Conservation (phyloP, 2,329 filamentous ascomycete species). For the Plenodomus lindquistii region DNA sequence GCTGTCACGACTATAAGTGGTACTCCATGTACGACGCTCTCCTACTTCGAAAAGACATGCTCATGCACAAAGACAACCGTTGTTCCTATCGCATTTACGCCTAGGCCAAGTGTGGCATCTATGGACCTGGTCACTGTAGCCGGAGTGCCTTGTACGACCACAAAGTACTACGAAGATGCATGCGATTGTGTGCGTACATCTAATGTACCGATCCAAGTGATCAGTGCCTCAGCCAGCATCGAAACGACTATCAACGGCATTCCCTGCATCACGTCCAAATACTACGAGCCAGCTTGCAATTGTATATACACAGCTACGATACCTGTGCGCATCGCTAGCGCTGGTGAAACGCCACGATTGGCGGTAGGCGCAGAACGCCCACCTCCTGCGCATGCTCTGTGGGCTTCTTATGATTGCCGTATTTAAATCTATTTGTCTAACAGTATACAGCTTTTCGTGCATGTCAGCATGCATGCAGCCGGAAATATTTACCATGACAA, state of each 20-base stretch:
- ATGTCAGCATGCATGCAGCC: conserved; percentile 1
- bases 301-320: conserved; percentile 2
- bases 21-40: conserved; percentile 5
- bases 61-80: conserved; percentile 4
- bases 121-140: neutral
- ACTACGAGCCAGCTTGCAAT: conserved; percentile 4
- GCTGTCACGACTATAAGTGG: conserved; percentile 3
- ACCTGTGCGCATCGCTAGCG: neutral
- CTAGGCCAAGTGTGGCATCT: neutral
- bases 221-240: neutral
- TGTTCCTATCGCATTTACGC: conserved; percentile 2
- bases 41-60: conserved; percentile 6
- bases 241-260: conserved; percentile 1
- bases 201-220: neutral
- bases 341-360: neutral
- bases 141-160: conserved; percentile 1
- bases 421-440: neutral
- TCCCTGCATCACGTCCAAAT: conserved; percentile 1
- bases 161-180: neutral
- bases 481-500: neutral
- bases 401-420: neutral
- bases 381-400: neutral
- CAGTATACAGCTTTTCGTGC: neutral
- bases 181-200: conserved; percentile 1
- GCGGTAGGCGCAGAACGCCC: neutral